Evolutionary conservation across 257 asterid genomes (phyloP).

Genomic region (Ilex aquifolium): DNA sequence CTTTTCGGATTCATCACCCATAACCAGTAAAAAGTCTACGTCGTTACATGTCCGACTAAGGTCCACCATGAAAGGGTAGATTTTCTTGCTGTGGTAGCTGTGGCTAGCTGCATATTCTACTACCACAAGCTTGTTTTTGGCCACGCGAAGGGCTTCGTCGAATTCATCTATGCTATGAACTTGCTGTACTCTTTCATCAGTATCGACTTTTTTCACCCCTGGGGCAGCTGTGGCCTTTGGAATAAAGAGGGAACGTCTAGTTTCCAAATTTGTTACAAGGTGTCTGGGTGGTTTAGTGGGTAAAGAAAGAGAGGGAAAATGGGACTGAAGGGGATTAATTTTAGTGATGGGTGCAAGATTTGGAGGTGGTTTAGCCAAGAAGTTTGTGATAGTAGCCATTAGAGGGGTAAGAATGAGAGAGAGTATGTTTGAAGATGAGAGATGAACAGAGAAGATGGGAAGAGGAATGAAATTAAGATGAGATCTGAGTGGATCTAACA

Average conservation of each 20-base stretch:
- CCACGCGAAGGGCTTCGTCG: slow-evolving; percentile 62
- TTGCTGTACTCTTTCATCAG: slow-evolving; percentile 47
- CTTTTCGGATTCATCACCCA: slow-evolving; percentile 81
- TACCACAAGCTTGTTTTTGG: slow-evolving; percentile 72
- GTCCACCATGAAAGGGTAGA: slow-evolving; percentile 90
- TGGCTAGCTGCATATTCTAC: slow-evolving; percentile 69
- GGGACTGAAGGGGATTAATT: slow-evolving; percentile 22
- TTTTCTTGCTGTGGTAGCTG: slow-evolving; percentile 41
- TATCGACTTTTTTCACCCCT: slow-evolving; percentile 31
- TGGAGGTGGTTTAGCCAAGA: slow-evolving; percentile 50
- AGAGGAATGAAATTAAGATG: background rate
- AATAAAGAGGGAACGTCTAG: slow-evolving; percentile 9
- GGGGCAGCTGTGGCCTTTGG: slow-evolving; percentile 53
- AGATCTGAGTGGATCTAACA: background rate
- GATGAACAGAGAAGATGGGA: background rate
- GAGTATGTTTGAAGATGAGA: background rate
- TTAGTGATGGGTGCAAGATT: slow-evolving; percentile 42
- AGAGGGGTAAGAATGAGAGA: slow-evolving; percentile 30
- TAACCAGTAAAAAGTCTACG: slow-evolving; percentile 71
- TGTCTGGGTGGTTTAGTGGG: slow-evolving; percentile 18
- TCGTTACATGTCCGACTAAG: slow-evolving; percentile 85
- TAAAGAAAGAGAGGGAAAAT: slow-evolving; percentile 14
- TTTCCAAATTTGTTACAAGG: background rate
- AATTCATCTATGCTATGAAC: slow-evolving; percentile 62
- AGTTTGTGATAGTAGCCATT: slow-evolving; percentile 36